phyloP scores from a whole-genome alignment of 129 eudicot species.

The Helichrysum umbraculigerum region DNA sequence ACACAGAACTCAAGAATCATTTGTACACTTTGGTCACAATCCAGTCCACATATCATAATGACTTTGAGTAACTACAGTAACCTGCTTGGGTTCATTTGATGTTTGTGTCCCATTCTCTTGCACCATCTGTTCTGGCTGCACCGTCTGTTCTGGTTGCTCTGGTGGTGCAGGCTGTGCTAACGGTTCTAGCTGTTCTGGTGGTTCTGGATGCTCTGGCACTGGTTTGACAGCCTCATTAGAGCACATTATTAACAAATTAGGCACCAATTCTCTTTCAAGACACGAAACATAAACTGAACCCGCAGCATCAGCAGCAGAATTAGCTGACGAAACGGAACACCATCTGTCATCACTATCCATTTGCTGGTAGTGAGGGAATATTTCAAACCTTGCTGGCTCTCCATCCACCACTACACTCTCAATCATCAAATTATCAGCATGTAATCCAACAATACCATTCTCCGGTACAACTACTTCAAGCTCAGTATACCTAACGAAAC shows the following conservation, averaged over 20 bases:
- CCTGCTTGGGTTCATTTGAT: constrained; percentile 69
- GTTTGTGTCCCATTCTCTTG: constrained; percentile 57
- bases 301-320: constrained; percentile 97
- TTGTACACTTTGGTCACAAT: constrained; percentile 20
- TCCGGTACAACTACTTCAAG: constrained; percentile 76
- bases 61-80: constrained; percentile 30
- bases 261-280: constrained; percentile 80
- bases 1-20: constrained; percentile 20
- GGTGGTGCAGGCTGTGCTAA: background rate
- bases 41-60: constrained; percentile 23
- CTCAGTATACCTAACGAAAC: constrained; percentile 75
- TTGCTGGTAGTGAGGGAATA: constrained; percentile 77
- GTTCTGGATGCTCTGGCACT: constrained; percentile 43
- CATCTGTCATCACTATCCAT: constrained; percentile 76
- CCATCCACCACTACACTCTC: constrained; percentile 88
- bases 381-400: constrained; percentile 78
- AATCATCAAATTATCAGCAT: constrained; percentile 89
- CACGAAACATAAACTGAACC: constrained; percentile 81
- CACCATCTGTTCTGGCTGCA: constrained; percentile 26
- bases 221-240: constrained; percentile 44
- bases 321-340: constrained; percentile 86
- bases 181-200: constrained; percentile 32
- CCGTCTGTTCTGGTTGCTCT: constrained; percentile 22
- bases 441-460: constrained; percentile 90
- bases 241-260: constrained; percentile 92